Evolutionary conservation across 495 filamentous ascomycete genomes (phyloP).

Genomic region (Rusavskia elegans): DNA sequence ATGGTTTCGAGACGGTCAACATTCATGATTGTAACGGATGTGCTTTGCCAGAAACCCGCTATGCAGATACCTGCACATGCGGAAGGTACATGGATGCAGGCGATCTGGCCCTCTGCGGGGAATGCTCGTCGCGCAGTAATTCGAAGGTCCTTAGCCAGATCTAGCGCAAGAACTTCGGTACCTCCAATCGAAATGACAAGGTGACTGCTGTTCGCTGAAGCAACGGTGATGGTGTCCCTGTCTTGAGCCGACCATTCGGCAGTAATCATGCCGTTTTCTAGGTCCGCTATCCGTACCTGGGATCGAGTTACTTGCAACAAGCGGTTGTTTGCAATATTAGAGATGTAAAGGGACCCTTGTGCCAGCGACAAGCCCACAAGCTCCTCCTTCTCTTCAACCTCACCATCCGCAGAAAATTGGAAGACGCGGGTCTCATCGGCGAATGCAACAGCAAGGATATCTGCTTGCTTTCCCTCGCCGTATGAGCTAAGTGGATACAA

Average conservation of each 20-base stretch:
- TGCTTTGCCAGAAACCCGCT: conserved; percentile 71
- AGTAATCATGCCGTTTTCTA: conserved; percentile 49
- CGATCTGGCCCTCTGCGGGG: conserved; percentile 53
- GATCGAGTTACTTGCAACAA: conserved; percentile 66
- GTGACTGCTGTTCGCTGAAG: conserved; percentile 50
- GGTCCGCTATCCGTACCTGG: conserved; percentile 44
- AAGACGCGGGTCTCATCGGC: conserved; percentile 75
- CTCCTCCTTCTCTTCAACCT: conserved; percentile 68
- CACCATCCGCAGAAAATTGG: conserved; percentile 53
- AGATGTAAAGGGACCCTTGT: conserved; percentile 57
- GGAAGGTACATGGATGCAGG: conserved; percentile 58
- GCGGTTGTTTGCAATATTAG: conserved; percentile 42
- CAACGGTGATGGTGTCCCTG: conserved; percentile 53
- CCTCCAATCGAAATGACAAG: conserved; percentile 65
- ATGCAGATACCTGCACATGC: conserved; percentile 41
- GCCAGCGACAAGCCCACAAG: conserved; percentile 54
- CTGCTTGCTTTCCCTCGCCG: conserved; percentile 28
- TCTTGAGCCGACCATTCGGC: conserved; percentile 49
- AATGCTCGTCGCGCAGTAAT: conserved; percentile 42
- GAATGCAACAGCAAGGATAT: conserved; percentile 68
- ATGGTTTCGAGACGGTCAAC: conserved; percentile 45
- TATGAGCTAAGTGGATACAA: conserved; percentile 49
- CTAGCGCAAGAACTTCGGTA: conserved; percentile 45
- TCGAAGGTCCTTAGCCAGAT: conserved; percentile 40
- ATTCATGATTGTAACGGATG: conserved; percentile 54